A percentile compares a stretch with the other conserved stretches of the same genome.
Evolutionary conservation across 495 filamentous ascomycete genomes (phyloP).

Genomic region (Talaromyces ruber): DNA sequence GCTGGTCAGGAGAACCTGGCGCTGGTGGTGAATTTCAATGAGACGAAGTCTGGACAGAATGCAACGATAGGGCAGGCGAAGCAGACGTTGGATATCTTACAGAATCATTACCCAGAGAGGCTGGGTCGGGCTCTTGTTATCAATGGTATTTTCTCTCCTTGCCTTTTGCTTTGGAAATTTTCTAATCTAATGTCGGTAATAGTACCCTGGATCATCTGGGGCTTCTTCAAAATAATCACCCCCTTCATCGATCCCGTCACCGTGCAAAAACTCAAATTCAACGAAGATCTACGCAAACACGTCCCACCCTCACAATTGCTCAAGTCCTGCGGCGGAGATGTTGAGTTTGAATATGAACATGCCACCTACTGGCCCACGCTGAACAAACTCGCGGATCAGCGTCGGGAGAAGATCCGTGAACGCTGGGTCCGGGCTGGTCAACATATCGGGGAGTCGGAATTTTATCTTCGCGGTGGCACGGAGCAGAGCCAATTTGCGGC

Average conservation of each 20-base stretch:
- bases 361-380: conserved; percentile 81
- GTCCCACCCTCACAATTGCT: conserved; percentile 74
- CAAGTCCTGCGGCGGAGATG: conserved; percentile 45
- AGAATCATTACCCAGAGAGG: conserved; percentile 90
- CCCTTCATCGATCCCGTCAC: conserved; percentile 95
- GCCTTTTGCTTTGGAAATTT: conserved; percentile 3
- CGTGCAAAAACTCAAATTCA: conserved; percentile 88
- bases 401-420: conserved; percentile 46
- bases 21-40: conserved; percentile 82
- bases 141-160: conserved; percentile 47
- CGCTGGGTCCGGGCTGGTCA: conserved; percentile 75
- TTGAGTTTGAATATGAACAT: conserved; percentile 84
- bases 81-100: conserved; percentile 76
- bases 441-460: conserved; percentile 74
- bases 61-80: conserved; percentile 68
- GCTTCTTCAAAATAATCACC: conserved; percentile 90
- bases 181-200: not conserved
- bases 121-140: conserved; percentile 82
- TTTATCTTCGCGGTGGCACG: conserved; percentile 61
- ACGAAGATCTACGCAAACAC: conserved; percentile 71
- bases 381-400: conserved; percentile 53
- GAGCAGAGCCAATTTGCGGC: conserved; percentile 28
- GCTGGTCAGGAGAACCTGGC: conserved; percentile 78
- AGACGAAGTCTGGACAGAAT: conserved; percentile 64
- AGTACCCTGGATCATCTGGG: conserved; percentile 83